Conservation (phyloP, 2,329 filamentous ascomycete species). For the Beauveria medogensis region DNA sequence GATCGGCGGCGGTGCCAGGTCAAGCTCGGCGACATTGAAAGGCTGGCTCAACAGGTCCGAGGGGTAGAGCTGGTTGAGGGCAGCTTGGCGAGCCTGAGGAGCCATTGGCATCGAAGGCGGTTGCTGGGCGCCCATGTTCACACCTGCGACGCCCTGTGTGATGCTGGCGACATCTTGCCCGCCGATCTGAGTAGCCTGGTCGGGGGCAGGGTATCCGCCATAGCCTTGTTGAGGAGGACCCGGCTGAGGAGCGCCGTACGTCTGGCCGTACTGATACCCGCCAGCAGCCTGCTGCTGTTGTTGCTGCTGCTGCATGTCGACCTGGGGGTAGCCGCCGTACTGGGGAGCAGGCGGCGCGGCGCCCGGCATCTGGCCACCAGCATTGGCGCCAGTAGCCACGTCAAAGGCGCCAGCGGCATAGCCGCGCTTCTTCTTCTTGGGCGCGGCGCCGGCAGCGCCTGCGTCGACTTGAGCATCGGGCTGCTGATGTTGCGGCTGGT, state of each 20-base stretch:
- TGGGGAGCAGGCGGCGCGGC: conserved; percentile 34
- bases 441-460: conserved; percentile 32
- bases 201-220: conserved; percentile 60
- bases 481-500: conserved; percentile 32
- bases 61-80: conserved; percentile 81
- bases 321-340: conserved; percentile 55
- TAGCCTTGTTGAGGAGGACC: conserved; percentile 33
- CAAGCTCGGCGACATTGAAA: conserved; percentile 88
- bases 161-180: conserved; percentile 55
- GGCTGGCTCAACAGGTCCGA: conserved; percentile 88
- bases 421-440: conserved; percentile 81
- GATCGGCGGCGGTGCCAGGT: conserved; percentile 83
- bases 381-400: conserved; percentile 82
- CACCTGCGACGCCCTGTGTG: conserved; percentile 77
- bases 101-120: conserved; percentile 38
- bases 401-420: conserved; percentile 95
- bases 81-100: conserved; percentile 34
- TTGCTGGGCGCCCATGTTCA: conserved; percentile 60
- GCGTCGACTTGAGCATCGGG: conserved; percentile 25
- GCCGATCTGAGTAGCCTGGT: conserved; percentile 39
- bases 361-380: conserved; percentile 39
- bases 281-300: conserved; percentile 21
- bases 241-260: conserved; percentile 36
- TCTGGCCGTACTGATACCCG: conserved; percentile 35
- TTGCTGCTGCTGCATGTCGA: conserved; percentile 34